Conservation (phyloP, 1,284 basidiomycete species). For the Apiotrichum siamense region DNA sequence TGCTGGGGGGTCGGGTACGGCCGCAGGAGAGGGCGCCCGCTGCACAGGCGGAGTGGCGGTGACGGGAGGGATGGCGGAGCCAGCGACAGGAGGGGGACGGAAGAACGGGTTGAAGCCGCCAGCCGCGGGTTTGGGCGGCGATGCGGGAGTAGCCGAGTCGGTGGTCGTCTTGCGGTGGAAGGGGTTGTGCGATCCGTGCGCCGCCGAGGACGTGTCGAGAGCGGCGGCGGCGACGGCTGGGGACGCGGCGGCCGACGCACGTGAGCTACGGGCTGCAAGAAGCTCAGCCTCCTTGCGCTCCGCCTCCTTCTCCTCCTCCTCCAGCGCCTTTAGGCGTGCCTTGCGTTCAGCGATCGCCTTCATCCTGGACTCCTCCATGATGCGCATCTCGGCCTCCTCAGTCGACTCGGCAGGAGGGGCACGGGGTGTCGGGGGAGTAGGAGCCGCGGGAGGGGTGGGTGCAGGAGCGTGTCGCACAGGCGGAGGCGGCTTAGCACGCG, state of each 20-base stretch:
- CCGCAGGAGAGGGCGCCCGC: slow-evolving; percentile 26
- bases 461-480: slow-evolving; percentile 25
- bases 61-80: slow-evolving; percentile 12
- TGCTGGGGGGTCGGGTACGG: slow-evolving; percentile 31
- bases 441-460: slow-evolving; percentile 9
- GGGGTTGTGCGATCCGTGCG: slow-evolving; percentile 38
- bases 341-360: slow-evolving; percentile 63
- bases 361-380: slow-evolving; percentile 59
- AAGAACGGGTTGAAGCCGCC: slow-evolving; percentile 49
- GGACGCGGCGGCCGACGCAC: slow-evolving; percentile 18
- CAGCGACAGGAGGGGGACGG: slow-evolving; percentile 46
- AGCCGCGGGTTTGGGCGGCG: slow-evolving; percentile 29
- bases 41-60: slow-evolving; percentile 37
- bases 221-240: slow-evolving; percentile 23
- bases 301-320: slow-evolving; percentile 66
- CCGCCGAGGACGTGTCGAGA: slow-evolving; percentile 14
- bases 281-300: slow-evolving; percentile 59
- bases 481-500: slow-evolving; percentile 24
- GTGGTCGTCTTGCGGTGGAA: slow-evolving; percentile 49
- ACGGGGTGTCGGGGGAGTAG: slow-evolving; percentile 34
- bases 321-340: slow-evolving; percentile 60
- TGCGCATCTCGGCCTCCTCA: slow-evolving; percentile 60
- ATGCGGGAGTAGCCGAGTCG: slow-evolving; percentile 22
- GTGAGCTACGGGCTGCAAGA: slow-evolving; percentile 41
- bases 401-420: slow-evolving; percentile 51